Percentiles rank a stretch among this genome's conserved stretches.
phyloP scores from a whole-genome alignment of 163 green algal genomes.

The Scenedesmus sp. region DNA sequence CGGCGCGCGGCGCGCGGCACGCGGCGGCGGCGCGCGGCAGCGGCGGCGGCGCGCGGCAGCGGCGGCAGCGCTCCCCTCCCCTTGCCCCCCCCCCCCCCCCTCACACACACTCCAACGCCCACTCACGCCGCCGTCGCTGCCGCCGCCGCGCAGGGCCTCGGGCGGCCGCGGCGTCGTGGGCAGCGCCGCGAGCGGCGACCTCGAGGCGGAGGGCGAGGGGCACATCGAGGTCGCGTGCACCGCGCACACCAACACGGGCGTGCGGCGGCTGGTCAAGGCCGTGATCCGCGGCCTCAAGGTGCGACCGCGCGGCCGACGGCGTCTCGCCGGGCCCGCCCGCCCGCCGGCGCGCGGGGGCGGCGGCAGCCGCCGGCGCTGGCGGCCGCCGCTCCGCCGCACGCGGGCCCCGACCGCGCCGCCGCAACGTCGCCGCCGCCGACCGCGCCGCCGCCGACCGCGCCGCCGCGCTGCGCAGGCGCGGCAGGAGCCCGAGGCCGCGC shows the following conservation, averaged over 20 bases:
- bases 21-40: no score
- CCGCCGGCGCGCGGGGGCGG: no score
- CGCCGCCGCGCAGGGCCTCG: slow-evolving; percentile 17
- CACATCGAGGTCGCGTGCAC: slow-evolving; percentile 68
- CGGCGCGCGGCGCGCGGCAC: no score
- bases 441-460: no score
- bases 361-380: no score
- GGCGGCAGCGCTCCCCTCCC: no score
- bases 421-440: no score
- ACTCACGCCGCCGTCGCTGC: neutral
- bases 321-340: no score
- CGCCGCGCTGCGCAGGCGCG: slow-evolving; percentile 19
- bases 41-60: neutral
- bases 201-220: slow-evolving; percentile 20
- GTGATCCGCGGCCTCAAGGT: slow-evolving; percentile 60
- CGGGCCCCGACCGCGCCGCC: no score
- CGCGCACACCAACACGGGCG: slow-evolving; percentile 65
- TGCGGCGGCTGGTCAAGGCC: slow-evolving; percentile 74
- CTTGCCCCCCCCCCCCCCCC: neutral
- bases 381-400: no score
- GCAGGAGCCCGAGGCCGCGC: slow-evolving; percentile 31
- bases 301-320: no score
- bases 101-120: no score
- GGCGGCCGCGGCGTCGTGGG: slow-evolving; percentile 54
- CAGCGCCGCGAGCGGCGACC: slow-evolving; percentile 31